Evolutionary conservation across 352 stramenopile species (phyloP).

Genomic region (Sclerospora graminicola): DNA sequence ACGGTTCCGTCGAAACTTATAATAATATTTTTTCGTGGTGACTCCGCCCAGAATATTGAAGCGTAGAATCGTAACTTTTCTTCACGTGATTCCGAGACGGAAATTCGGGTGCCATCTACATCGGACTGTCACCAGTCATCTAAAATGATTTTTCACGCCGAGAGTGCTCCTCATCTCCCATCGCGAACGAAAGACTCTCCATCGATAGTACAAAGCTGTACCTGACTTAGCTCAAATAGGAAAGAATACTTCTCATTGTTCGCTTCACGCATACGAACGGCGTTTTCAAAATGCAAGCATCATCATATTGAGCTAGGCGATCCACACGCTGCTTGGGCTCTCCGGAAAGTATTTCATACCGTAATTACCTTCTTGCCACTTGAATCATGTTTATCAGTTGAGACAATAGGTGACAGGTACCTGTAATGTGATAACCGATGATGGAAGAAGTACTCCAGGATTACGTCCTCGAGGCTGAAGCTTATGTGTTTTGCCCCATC

Average conservation of each 20-base stretch:
- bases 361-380: constrained; percentile 16
- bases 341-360: constrained; percentile 30
- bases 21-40: constrained; percentile 4
- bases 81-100: constrained; percentile 3
- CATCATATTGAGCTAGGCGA: constrained; percentile 48
- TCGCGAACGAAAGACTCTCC: constrained; percentile 59
- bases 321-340: constrained; percentile 27
- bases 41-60: constrained; percentile 10
- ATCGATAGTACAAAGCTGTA: constrained; percentile 55
- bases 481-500: constrained; percentile 73
- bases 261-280: constrained; percentile 34
- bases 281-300: constrained; percentile 58
- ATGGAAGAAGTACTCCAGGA: constrained; percentile 5
- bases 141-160: constrained; percentile 51
- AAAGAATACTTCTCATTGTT: constrained; percentile 45
- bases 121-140: constrained; percentile 38
- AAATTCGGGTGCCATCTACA: constrained; percentile 54
- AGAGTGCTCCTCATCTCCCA: constrained; percentile 39
- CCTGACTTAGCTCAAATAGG: constrained; percentile 32
- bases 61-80: constrained; percentile 13
- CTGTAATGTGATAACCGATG: constrained; percentile 3
- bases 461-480: constrained; percentile 31
- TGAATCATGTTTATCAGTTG: constrained; percentile 1
- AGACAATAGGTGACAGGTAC: background rate
- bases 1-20: constrained; percentile 3